A percentile compares a stretch with the other conserved stretches of the same genome.
Conservation (phyloP, 2,329 filamentous ascomycete genomes). For the Alternaria gansuensis region DNA sequence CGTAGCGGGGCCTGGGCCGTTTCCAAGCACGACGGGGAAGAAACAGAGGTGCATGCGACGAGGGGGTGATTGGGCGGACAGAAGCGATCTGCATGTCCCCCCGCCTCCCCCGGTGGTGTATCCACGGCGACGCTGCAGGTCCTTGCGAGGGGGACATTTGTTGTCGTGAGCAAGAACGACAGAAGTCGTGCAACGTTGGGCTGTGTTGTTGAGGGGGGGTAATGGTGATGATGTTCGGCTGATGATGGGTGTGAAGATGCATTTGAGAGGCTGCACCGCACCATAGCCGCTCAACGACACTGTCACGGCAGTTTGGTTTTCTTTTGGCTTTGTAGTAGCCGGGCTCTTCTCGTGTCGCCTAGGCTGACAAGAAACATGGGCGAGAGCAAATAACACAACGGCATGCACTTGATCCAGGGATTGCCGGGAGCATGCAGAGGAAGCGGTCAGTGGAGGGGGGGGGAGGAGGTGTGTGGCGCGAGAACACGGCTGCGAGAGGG, state of each 20-base stretch:
- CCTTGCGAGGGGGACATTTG: conserved; percentile 18
- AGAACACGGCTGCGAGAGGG: too few relatives aligned
- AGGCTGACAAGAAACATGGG: conserved; percentile 24
- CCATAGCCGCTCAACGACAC: conserved; percentile 1
- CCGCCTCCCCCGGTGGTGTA: conserved; percentile 17
- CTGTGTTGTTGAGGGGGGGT: conserved; percentile 6
- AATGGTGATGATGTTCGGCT: conserved; percentile 15
- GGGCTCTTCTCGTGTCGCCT: conserved; percentile 16
- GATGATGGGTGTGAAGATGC: conserved; percentile 28
- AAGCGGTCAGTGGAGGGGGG: conserved; percentile 16
- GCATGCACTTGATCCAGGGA: conserved; percentile 15
- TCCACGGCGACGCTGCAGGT: conserved; percentile 25
- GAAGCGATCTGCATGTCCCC: conserved; percentile 31
- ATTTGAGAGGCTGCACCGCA: conserved; percentile 11
- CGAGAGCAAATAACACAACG: conserved; percentile 10
- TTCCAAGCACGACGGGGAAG: conserved; percentile 23
- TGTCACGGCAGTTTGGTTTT: not conserved
- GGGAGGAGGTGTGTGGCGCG: not conserved
- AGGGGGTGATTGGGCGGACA: conserved; percentile 30
- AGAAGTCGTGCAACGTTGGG: conserved; percentile 22
- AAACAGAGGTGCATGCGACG: conserved; percentile 21
- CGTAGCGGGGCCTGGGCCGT: conserved; percentile 39
- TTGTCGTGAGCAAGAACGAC: conserved; percentile 18
- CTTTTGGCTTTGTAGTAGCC: not conserved
- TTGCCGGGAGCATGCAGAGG: conserved; percentile 17